Base-by-base conservation (phyloP, 148 eudicot genomes). In the Rhododendron ferrugineum region DNA sequence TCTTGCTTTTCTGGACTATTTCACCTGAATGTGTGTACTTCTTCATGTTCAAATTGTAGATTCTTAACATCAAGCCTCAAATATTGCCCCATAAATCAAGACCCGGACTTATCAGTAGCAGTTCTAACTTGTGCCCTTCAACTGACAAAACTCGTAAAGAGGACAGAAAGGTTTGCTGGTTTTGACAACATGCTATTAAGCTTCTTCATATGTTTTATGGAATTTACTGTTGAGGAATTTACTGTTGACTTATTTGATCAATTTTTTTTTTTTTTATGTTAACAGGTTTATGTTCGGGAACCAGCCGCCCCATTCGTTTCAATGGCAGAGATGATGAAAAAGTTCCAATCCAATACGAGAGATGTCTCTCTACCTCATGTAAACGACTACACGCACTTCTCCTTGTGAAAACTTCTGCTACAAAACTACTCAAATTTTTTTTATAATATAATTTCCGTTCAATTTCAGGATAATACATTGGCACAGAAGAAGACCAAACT, bases 311-410 rank as follows among this genome's bases (percentile, higher is more conserved):
- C 98, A 49, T 95, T 95, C 89, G 94, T 95, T 87, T 97, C 98
- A 47, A 91, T 88, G 91, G 99, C 99, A 40, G 98, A 97, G 88
- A 92, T 95, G 98, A 86, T 93, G 93, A 93, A 88, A 54, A 97
- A 92, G 90, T 97, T 97, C 84, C 99, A 97, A 84, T 91, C 98
- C 54, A 91, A 92, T 90, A 94, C 98, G 42, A 94, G 94, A 89
- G 94, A 91, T 54, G 16, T 89, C 78, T 86, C 95, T 77, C 80
- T 93, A 70, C 87, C 94, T 84, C 90, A 89, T 30, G 82, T 64
- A 28, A 64, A 56, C 60, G 86, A 82, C 82, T 89, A 11, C 34
- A 36, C 9, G 8, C n/a, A n/a, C 30, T 54, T 72, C 22, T 42
- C 74, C 7, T 22, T 42, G 36, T 11, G 22, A 81, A n/a, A 36